Percentiles rank a stretch among this genome's conserved stretches.
Evolutionary conservation across 305 asterid genomes (phyloP).

Genomic region (Rubia balearica): DNA sequence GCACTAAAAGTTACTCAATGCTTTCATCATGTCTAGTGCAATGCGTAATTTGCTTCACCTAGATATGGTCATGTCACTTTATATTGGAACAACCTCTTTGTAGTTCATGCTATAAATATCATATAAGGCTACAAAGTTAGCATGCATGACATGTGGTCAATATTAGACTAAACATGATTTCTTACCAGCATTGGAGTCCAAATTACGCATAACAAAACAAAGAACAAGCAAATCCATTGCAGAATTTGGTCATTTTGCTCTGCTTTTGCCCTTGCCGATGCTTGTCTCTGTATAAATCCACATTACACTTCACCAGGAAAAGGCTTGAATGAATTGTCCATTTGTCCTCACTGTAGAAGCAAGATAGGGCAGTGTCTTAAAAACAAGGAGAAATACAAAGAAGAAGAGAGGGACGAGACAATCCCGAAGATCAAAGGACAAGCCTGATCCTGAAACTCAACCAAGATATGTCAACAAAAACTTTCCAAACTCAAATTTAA

Average conservation of each 20-base stretch:
- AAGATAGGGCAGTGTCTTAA: conserved; percentile 8
- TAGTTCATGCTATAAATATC: not conserved
- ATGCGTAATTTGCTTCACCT: not conserved
- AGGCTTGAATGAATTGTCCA: conserved; percentile 94
- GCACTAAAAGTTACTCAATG: not conserved
- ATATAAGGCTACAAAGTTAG: not conserved
- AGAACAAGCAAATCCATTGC: conserved; percentile 93
- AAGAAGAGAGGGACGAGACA: not conserved
- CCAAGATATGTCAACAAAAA: no score
- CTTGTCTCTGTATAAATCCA: conserved; percentile 67
- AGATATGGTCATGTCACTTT: not conserved
- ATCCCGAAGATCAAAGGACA: no score
- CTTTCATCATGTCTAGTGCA: not conserved
- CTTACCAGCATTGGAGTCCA: conserved; percentile 99
- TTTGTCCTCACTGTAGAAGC: conserved; percentile 74
- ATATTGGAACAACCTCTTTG: not conserved
- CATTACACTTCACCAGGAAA: conserved; percentile 92
- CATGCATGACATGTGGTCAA: not conserved
- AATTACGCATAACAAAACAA: conserved; percentile 73
- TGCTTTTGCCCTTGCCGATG: conserved; percentile 90
- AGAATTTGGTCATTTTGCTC: conserved; percentile 81
- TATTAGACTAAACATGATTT: not conserved
- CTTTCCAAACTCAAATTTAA: no score
- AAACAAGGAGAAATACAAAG: not conserved
- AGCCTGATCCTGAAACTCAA: not conserved